Base-by-base conservation (phyloP, 768 basidiomycete species). In the Suillus subluteus region DNA sequence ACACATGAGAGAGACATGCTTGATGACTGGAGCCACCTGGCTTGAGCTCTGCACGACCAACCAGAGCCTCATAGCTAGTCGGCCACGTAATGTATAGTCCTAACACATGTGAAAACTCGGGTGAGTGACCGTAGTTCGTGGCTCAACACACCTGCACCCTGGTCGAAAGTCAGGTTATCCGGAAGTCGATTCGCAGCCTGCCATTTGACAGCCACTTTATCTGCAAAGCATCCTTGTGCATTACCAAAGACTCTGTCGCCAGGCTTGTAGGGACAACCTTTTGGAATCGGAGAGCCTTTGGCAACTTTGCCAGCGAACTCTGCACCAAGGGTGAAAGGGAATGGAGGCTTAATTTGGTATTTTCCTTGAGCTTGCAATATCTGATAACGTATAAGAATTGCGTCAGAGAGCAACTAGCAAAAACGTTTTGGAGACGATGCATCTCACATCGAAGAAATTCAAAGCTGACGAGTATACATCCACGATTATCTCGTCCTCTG, bases 191-290 rank as follows among this genome's bases (percentile, higher is more conserved):
- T 73, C 15, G 96, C 74, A 9, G 69, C 67, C 15, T 74, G 76
- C 76, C 83, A 85, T 50, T 85, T 76, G 12, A 82, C 87, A 0
- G 85, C 86, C 63, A 93, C 82, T 70, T 86, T 87, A 66, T 98
- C 96, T 2, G 90, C 93, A 76, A 87, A 95, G 2, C 89, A 82
- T 7, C 96, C 98, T 73, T 92, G 89, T 0, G 82, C 83, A 15
- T 86, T 86, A 7, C 97, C 96, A 70, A 98, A 97, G 0, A 99
- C 92, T 50, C 94, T 82, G 68, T 98, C 94, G 4, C 97, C 97
- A 3, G 84, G 87, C 73, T 89, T 88, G 72, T 89, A 92, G 0
- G 85, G 83, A 74, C 94, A 97, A 8, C 88, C 91, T 37, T 83
- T 74, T 4, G 96, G 96, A 30, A 97, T 89, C 30, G 89, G 91